Conservation (phyloP, 73 alveolate species). For the Paraurostyla sp. region DNA sequence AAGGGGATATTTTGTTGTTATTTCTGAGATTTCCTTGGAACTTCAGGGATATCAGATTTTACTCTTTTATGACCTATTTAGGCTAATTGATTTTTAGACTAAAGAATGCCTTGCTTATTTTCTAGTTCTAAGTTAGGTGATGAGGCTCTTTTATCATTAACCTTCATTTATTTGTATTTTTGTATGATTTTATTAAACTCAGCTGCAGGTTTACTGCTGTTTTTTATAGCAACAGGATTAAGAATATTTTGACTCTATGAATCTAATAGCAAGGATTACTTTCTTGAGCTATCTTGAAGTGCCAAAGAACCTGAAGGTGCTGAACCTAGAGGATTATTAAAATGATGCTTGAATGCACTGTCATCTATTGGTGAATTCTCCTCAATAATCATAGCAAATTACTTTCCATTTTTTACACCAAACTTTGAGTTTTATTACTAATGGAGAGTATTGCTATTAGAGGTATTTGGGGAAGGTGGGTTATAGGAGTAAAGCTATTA, state of each 20-base stretch:
- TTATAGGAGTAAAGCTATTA: background rate
- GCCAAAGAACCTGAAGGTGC: no score
- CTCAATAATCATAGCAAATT: conserved; percentile 38
- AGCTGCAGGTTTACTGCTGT: background rate
- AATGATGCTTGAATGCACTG: no score
- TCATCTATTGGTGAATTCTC: conserved; percentile 22
- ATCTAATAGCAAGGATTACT: background rate
- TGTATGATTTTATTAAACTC: background rate
- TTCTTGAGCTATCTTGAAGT: background rate
- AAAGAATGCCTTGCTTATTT: background rate
- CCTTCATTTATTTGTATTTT: background rate
- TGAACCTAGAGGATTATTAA: no score
- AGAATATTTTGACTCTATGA: no score
- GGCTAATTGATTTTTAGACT: background rate
- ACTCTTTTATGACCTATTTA: conserved; percentile 24
- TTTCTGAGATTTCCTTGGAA: conserved; percentile 26
- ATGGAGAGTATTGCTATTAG: background rate
- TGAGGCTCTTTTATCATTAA: background rate
- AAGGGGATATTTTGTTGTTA: no score
- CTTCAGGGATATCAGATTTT: conserved; percentile 32
- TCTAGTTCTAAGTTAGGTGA: background rate
- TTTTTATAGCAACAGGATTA: background rate
- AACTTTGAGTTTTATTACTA: background rate
- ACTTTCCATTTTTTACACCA: background rate
- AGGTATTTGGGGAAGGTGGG: conserved; percentile 1